These are phyloP conservation scores for Annulohypoxylon stygium DNA, from an alignment of 495 filamentous ascomycete species.

Conservation along the genomic window DNA sequence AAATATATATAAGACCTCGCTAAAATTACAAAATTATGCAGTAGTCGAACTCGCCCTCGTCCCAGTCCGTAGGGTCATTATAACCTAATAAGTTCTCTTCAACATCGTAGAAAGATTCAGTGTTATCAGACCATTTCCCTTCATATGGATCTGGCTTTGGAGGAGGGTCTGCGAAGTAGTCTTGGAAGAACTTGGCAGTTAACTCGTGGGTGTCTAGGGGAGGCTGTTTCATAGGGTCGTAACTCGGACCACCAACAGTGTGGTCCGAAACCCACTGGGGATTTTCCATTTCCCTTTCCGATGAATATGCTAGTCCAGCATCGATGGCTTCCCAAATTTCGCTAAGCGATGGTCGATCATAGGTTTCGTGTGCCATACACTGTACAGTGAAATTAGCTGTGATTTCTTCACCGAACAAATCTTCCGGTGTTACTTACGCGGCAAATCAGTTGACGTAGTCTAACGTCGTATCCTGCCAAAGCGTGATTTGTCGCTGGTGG, in stretches of 20 bases:
- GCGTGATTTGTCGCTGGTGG: no score
- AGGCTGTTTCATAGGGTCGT: not conserved
- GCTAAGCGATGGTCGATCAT: not conserved
- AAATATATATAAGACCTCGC: no score
- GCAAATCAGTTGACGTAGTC: not conserved
- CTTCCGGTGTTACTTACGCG: not conserved
- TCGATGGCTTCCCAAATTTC: not conserved
- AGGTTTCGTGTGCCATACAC: not conserved
- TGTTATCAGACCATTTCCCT: not conserved
- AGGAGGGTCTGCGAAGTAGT: conserved; percentile 7
- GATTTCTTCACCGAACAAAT: not conserved
- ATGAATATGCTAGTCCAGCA: not conserved
- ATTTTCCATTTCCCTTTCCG: no score
- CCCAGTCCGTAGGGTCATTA: no score
- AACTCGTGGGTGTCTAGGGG: not conserved
- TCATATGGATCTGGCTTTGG: not conserved
- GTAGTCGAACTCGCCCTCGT: no score
- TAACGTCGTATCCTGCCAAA: not conserved
- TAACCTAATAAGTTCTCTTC: no score
- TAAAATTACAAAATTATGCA: no score
- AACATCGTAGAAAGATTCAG: no score
- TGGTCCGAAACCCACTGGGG: no score
- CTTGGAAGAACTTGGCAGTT: conserved; percentile 3
- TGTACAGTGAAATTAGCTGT: not conserved
- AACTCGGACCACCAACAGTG: not conserved